Evolutionary conservation across 2,329 filamentous ascomycete species (phyloP).

Genomic region (Volutella citrinella): DNA sequence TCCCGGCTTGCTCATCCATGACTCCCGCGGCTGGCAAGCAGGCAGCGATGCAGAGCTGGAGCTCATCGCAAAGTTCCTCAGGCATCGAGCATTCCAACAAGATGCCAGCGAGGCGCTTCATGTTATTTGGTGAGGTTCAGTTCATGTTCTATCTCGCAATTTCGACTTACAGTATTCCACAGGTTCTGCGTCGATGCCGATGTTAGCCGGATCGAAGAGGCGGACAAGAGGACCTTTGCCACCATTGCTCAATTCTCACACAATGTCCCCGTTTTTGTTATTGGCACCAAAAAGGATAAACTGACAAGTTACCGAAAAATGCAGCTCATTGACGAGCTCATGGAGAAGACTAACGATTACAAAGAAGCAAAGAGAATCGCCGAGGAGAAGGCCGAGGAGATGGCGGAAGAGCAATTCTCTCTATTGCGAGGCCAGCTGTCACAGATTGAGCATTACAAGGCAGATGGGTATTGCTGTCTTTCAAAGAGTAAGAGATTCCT

Average conservation of each 20-base stretch:
- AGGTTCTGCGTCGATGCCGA: conserved; percentile 25
- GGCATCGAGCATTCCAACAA: conserved; percentile 22
- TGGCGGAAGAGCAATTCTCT: conserved; percentile 20
- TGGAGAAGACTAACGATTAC: conserved; percentile 23
- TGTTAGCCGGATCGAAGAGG: conserved; percentile 23
- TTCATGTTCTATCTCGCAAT: accelerated
- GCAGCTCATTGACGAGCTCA: conserved; percentile 18
- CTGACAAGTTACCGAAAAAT: conserved; percentile 18
- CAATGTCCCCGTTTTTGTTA: conserved; percentile 22
- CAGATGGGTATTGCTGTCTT: conserved; percentile 22
- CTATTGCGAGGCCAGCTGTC: conserved; percentile 20
- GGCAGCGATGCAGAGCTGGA: conserved; percentile 22
- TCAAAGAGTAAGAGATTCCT: conserved; percentile 14
- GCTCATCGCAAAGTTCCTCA: conserved; percentile 23
- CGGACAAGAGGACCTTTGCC: conserved; percentile 23
- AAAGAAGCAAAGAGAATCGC: conserved; percentile 21
- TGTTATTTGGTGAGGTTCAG: conserved; percentile 20
- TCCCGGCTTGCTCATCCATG: conserved; percentile 21
- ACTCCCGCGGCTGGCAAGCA: conserved; percentile 24
- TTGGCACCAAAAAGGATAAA: conserved; percentile 25
- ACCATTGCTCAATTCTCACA: conserved; percentile 24
- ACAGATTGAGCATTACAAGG: conserved; percentile 25
- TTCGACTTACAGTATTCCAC: neutral
- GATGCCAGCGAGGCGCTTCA: conserved; percentile 22
- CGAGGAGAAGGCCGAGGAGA: conserved; percentile 16